These are phyloP conservation scores for Silene vulgaris DNA, from an alignment of 179 eudicot genomes.

Conservation along the genomic window DNA sequence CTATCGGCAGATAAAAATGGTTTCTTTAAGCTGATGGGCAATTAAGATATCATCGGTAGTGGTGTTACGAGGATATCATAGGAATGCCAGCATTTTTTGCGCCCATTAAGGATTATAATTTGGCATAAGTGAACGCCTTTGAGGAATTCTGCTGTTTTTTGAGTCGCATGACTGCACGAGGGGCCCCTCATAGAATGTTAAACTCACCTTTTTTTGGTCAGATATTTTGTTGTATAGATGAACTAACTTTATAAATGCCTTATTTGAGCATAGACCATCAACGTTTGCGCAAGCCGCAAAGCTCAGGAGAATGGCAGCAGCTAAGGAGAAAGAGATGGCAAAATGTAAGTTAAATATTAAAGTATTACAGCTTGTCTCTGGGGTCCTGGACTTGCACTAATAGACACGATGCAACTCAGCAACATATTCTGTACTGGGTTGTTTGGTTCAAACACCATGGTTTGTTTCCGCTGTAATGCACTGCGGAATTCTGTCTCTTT, in stretches of 20 bases:
- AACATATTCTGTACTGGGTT: neutral
- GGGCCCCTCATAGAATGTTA: neutral
- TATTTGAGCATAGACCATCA: slow-evolving; percentile 59
- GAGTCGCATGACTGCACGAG: neutral
- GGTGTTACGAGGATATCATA: neutral
- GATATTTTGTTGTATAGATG: neutral
- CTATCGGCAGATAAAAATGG: neutral
- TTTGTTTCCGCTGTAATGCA: neutral
- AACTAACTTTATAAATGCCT: neutral
- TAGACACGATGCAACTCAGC: neutral
- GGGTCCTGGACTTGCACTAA: neutral
- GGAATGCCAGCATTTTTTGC: neutral
- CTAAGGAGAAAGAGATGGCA: slow-evolving; percentile 84
- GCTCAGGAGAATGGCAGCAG: slow-evolving; percentile 80
- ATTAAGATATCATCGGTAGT: neutral
- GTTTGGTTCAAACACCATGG: neutral
- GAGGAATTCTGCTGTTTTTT: neutral
- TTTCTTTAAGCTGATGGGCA: neutral
- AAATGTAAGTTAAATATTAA: slow-evolving; percentile 45
- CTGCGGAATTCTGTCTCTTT: neutral
- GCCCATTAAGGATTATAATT: neutral
- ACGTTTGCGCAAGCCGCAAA: slow-evolving; percentile 99
- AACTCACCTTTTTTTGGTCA: neutral
- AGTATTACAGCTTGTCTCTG: neutral
- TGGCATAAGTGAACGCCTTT: neutral